These are phyloP conservation scores for Fusarium citri DNA, from an alignment of 2,329 filamentous ascomycete genomes.

Conservation along the genomic window DNA sequence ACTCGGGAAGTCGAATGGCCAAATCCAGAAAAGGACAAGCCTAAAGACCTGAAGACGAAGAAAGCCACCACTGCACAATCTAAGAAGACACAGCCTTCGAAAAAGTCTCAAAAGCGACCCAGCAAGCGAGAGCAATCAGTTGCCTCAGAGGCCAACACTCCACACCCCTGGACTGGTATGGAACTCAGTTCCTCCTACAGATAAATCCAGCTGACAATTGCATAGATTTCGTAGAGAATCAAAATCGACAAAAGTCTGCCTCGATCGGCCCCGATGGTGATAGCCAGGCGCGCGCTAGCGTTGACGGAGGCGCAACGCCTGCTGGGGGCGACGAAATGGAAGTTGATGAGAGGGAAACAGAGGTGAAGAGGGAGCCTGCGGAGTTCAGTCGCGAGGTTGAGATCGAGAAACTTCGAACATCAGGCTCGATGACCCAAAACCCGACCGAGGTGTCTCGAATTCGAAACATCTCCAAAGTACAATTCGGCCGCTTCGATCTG, in stretches of 20 bases:
- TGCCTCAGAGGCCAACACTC: conserved; percentile 64
- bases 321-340: conserved; percentile 65
- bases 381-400: conserved; percentile 86
- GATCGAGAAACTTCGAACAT: conserved; percentile 94
- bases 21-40: conserved; percentile 83
- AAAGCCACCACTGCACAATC: conserved; percentile 66
- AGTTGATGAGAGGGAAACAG: conserved; percentile 62
- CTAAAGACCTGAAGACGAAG: conserved; percentile 82
- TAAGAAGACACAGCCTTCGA: conserved; percentile 69
- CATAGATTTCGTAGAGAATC: conserved; percentile 61
- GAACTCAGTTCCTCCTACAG: background rate
- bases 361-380: conserved; percentile 60
- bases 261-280: conserved; percentile 58
- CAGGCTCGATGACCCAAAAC: conserved; percentile 98
- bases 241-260: conserved; percentile 58
- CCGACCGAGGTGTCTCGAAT: conserved; percentile 96
- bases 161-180: conserved; percentile 63
- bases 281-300: conserved; percentile 57
- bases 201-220: background rate
- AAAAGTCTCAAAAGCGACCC: conserved; percentile 68
- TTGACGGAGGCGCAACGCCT: conserved; percentile 59
- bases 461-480: conserved; percentile 91
- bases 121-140: conserved; percentile 67
- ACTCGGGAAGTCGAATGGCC: conserved; percentile 96
- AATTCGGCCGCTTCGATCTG: conserved; percentile 91